These are phyloP conservation scores for Talaromyces sp. DNA, from an alignment of 2,329 filamentous ascomycete genomes.

Conservation along the genomic window DNA sequence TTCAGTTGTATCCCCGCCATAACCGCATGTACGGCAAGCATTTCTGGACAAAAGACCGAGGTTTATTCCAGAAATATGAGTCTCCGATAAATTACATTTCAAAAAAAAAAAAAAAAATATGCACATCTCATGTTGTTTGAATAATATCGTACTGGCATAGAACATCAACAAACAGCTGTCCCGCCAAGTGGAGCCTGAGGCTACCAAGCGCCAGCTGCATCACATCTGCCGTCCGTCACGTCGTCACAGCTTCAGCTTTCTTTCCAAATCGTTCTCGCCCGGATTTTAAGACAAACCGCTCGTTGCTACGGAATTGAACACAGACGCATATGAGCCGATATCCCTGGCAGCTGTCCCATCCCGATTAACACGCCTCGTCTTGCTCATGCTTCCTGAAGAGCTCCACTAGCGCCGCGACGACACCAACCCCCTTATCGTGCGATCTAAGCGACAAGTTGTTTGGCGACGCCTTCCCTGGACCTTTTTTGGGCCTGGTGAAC, in stretches of 20 bases:
- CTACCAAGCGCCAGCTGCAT: neutral
- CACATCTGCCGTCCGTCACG: neutral
- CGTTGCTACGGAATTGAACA: neutral
- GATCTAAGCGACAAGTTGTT: neutral
- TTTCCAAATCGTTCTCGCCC: neutral
- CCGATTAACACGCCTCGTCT: neutral
- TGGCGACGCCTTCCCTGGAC: neutral
- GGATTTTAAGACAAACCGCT: neutral
- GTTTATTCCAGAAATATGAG: neutral
- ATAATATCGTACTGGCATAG: neutral
- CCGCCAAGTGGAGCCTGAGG: neutral
- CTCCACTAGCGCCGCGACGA: neutral
- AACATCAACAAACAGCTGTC: neutral
- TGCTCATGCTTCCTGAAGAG: neutral
- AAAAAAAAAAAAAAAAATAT: neutral
- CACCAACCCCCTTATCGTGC: slow-evolving; percentile 8
- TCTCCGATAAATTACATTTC: neutral
- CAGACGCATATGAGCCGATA: neutral
- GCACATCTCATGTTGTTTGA: too few relatives aligned
- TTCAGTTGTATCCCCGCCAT: neutral
- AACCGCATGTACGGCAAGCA: neutral
- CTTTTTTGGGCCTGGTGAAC: neutral
- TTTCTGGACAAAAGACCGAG: neutral
- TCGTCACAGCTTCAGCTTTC: neutral
- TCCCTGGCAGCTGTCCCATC: neutral